phyloP scores from a whole-genome alignment of 306 rosid genomes.

The Vigna reflexopilosa region DNA sequence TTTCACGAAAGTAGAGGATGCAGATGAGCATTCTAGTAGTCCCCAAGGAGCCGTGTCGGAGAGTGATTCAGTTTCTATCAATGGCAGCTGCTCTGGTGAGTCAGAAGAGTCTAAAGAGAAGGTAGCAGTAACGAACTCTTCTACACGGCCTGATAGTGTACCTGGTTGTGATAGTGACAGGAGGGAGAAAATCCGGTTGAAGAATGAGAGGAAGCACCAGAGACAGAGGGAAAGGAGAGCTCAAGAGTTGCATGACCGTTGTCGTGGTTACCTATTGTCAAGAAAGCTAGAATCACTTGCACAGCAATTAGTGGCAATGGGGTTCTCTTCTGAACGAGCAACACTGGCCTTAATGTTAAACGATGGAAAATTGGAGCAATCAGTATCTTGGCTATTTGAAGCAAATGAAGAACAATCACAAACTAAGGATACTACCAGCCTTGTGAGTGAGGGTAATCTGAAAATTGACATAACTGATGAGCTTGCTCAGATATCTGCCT shows the following conservation, averaged over 20 bases:
- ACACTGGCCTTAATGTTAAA: conserved; percentile 73
- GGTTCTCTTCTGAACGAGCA: conserved; percentile 70
- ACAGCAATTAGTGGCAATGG: conserved; percentile 80
- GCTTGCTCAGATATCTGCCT: conserved; percentile 59
- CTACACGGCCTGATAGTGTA: conserved; percentile 57
- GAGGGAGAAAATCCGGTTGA: conserved; percentile 82
- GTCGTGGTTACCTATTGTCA: conserved; percentile 76
- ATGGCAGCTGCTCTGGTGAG: conserved; percentile 90
- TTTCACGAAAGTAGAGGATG: conserved; percentile 63
- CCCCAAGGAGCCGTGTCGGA: conserved; percentile 59
- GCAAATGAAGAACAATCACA: conserved; percentile 58
- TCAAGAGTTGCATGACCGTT: conserved; percentile 83
- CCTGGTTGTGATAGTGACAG: conserved; percentile 83
- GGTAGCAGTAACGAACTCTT: conserved; percentile 46
- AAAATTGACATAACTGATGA: conserved; percentile 87
- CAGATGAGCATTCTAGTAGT: conserved; percentile 73
- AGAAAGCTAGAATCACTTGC: conserved; percentile 82
- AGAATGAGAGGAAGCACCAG: conserved; percentile 92
- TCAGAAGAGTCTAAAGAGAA: conserved; percentile 83
- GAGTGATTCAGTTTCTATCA: conserved; percentile 84
- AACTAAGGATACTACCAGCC: conserved; percentile 43
- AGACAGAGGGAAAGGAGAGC: conserved; percentile 90
- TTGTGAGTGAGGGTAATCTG: conserved; percentile 56
- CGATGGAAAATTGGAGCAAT: conserved; percentile 78
- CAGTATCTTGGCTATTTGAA: conserved; percentile 77